Percentiles rank a stretch among this genome's conserved stretches.
phyloP scores from a whole-genome alignment of 208 protist genomes.

The Borovskyia barvae region DNA sequence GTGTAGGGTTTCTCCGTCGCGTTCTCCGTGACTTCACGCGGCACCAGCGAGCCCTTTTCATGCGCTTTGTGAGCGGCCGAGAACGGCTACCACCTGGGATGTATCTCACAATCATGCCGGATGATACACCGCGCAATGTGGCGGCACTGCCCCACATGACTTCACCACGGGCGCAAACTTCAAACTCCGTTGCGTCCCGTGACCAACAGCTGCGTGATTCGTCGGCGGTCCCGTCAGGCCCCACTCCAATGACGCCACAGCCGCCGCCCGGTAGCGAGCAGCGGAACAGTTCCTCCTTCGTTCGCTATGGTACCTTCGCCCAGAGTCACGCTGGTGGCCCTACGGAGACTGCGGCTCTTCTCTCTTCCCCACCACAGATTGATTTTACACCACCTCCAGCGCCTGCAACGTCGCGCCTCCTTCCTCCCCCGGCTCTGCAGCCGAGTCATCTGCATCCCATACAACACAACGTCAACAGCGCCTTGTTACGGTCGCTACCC shows the following conservation, averaged over 20 bases:
- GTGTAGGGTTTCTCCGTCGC: constrained; percentile 79
- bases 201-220: not conserved
- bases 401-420: constrained; percentile 1
- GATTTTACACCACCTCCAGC: constrained; percentile 20
- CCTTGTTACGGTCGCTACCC: too few species aligned
- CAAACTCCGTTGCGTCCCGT: not conserved
- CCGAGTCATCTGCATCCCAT: constrained; percentile 14
- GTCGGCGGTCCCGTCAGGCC: not conserved
- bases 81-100: constrained; percentile 78
- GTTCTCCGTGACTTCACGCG: constrained; percentile 75
- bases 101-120: constrained; percentile 81
- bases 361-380: constrained; percentile 19
- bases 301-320: constrained; percentile 12
- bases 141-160: constrained; percentile 12
- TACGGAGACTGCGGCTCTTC: not conserved
- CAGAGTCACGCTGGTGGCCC: constrained; percentile 6
- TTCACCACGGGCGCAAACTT: not conserved
- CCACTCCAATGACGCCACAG: constrained; percentile 17
- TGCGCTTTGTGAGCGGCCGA: constrained; percentile 92
- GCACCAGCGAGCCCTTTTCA: constrained; percentile 83
- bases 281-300: constrained; percentile 2
- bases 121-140: constrained; percentile 14
- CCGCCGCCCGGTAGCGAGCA: constrained; percentile 11
- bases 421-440: constrained; percentile 24
- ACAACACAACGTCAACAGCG: not conserved